These are phyloP conservation scores for Oidium heveae DNA, from an alignment of 2,329 filamentous ascomycete genomes.

Conservation along the genomic window DNA sequence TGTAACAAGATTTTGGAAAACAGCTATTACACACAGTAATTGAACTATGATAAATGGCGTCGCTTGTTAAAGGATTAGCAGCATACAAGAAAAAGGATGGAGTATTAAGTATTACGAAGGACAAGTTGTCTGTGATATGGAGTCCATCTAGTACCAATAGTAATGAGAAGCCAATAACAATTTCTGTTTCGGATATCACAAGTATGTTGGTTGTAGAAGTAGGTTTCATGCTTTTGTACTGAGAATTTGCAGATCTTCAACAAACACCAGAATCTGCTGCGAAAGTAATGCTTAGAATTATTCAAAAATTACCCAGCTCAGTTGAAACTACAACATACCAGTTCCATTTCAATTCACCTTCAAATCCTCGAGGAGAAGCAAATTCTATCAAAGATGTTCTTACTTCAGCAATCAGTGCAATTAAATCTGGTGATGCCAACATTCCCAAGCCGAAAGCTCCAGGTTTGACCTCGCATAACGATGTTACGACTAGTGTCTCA, in stretches of 20 bases:
- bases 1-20: no score
- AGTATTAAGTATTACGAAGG: constrained; percentile 45
- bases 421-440: constrained; percentile 20
- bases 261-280: constrained; percentile 71
- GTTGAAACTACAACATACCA: constrained; percentile 45
- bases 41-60: constrained; percentile 2
- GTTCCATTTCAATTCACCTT: constrained; percentile 66
- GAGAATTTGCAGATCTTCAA: constrained; percentile 45
- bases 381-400: constrained; percentile 64
- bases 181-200: constrained; percentile 53
- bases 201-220: constrained; percentile 28
- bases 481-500: constrained; percentile 53
- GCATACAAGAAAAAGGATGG: constrained; percentile 95
- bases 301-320: constrained; percentile 38
- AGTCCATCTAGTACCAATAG: constrained; percentile 37
- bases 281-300: constrained; percentile 86
- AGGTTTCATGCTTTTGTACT: constrained; percentile 3
- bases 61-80: constrained; percentile 26
- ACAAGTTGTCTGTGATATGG: constrained; percentile 59
- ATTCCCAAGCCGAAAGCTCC: constrained; percentile 11
- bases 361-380: constrained; percentile 57
- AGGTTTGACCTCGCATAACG: constrained; percentile 34
- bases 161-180: constrained; percentile 37
- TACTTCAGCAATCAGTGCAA: constrained; percentile 41
- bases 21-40: no score